Conservation (phyloP, 805 yeast species). For the Saturnispora kantuleensis region DNA sequence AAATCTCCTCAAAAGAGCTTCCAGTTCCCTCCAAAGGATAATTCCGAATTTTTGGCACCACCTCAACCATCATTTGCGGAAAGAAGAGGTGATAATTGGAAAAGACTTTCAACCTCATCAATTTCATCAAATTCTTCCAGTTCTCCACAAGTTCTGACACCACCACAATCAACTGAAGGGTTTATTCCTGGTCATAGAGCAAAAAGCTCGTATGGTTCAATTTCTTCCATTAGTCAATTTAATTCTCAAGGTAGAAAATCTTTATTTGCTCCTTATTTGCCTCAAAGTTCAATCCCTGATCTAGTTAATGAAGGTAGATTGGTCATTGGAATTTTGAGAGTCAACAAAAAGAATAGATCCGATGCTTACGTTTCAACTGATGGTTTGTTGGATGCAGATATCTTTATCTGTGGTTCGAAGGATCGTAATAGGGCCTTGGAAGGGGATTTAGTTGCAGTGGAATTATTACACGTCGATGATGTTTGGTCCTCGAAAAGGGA, state of each 20-base stretch:
- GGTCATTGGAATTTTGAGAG: slow-evolving; percentile 87
- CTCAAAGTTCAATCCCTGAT: slow-evolving; percentile 87
- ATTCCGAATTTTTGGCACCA: slow-evolving; percentile 31
- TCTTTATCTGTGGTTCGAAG: slow-evolving; percentile 95
- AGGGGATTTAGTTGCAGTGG: slow-evolving; percentile 95
- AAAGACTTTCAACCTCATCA: not conserved
- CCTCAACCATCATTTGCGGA: slow-evolving; percentile 45
- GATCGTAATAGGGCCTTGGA: slow-evolving; percentile 96
- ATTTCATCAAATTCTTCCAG: slow-evolving; percentile 28
- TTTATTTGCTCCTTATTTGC: slow-evolving; percentile 89
- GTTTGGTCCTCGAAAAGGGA: slow-evolving; percentile 96
- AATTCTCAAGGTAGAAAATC: slow-evolving; percentile 50
- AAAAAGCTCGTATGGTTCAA: slow-evolving; percentile 61
- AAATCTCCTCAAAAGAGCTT: slow-evolving; percentile 39
- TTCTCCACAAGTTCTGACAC: slow-evolving; percentile 28
- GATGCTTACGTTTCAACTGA: slow-evolving; percentile 98
- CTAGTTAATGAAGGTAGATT: slow-evolving; percentile 81
- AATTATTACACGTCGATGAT: slow-evolving; percentile 87
- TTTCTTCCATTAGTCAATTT: slow-evolving; percentile 38
- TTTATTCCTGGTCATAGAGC: slow-evolving; percentile 65
- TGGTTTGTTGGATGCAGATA: slow-evolving; percentile 91
- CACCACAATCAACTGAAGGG: slow-evolving; percentile 12
- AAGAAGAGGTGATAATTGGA: slow-evolving; percentile 28
- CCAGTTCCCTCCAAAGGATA: slow-evolving; percentile 55
- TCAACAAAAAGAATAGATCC: slow-evolving; percentile 90